Conservation (phyloP, 176 grass and related monocot genomes). For the sorghum (Sorghum bicolor) region DNA sequence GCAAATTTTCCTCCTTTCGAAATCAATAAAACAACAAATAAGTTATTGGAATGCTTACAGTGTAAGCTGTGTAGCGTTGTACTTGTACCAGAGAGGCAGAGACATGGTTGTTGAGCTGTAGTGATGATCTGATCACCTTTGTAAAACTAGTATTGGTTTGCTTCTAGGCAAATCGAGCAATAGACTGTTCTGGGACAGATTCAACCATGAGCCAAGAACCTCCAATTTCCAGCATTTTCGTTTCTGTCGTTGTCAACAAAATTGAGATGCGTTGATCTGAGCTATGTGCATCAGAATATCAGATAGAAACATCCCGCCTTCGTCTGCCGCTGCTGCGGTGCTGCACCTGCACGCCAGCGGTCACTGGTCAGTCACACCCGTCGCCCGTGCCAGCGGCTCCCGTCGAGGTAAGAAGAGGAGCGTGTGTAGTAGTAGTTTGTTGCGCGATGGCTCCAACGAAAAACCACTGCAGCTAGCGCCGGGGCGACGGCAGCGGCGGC, state of each 20-base stretch:
- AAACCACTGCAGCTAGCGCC: neutral
- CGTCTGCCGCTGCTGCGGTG: too few species aligned
- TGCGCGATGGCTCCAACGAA: too few species aligned
- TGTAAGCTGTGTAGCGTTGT: neutral
- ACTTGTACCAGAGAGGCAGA: neutral
- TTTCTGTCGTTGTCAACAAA: neutral
- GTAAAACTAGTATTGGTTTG: neutral
- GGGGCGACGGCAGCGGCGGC: neutral
- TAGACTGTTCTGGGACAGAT: neutral
- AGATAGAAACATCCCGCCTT: neutral
- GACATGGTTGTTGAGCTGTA: neutral
- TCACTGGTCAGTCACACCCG: neutral
- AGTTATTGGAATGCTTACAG: neutral
- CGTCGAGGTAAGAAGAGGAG: neutral
- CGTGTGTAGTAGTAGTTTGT: neutral
- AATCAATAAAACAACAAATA: slow-evolving; percentile 4
- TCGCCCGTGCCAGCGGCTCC: neutral
- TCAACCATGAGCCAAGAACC: neutral
- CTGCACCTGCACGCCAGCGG: neutral
- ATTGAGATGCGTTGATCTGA: neutral
- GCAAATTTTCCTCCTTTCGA: neutral
- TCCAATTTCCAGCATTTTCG: neutral
- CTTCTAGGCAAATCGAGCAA: neutral
- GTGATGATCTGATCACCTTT: neutral
- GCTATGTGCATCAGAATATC: neutral